These are phyloP conservation scores for Aspergillus hortae DNA, from an alignment of 2,329 filamentous ascomycete species.

Conservation along the genomic window DNA sequence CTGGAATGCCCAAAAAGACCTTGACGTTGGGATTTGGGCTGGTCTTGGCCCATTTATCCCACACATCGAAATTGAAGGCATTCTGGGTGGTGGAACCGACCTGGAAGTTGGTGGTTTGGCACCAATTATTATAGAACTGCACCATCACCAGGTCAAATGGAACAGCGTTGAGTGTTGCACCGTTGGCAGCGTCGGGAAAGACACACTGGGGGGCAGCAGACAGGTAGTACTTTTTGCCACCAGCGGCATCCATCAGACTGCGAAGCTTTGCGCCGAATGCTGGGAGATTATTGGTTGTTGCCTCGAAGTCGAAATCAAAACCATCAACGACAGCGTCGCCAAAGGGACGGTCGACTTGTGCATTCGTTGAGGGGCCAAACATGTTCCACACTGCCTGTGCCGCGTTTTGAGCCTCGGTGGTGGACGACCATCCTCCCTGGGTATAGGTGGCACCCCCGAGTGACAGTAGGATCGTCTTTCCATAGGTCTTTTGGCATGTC, in stretches of 20 bases:
- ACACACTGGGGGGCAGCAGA: slow-evolving; percentile 66
- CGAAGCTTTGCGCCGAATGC: slow-evolving; percentile 60
- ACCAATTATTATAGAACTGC: slow-evolving; percentile 69
- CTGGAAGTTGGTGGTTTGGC: slow-evolving; percentile 55
- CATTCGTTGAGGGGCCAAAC: slow-evolving; percentile 55
- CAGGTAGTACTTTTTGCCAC: slow-evolving; percentile 55
- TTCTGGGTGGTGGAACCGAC: slow-evolving; percentile 43
- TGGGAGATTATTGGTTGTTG: slow-evolving; percentile 55
- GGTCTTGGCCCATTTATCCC: slow-evolving; percentile 64
- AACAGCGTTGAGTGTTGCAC: slow-evolving; percentile 55
- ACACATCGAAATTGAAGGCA: slow-evolving; percentile 60
- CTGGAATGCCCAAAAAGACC: slow-evolving; percentile 60
- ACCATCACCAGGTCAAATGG: slow-evolving; percentile 60
- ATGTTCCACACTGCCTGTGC: slow-evolving; percentile 66
- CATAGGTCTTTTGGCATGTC: slow-evolving; percentile 57
- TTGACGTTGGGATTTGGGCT: slow-evolving; percentile 59
- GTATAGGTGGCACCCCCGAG: slow-evolving; percentile 68
- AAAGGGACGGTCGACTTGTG: slow-evolving; percentile 59
- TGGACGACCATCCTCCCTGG: slow-evolving; percentile 61
- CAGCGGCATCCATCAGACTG: slow-evolving; percentile 49
- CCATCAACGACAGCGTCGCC: slow-evolving; percentile 64
- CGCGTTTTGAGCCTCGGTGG: slow-evolving; percentile 49
- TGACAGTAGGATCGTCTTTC: slow-evolving; percentile 70
- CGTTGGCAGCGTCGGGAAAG: slow-evolving; percentile 60
- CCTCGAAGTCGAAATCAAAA: slow-evolving; percentile 74